These are phyloP conservation scores for Fusarium albidum DNA, from an alignment of 2,329 filamentous ascomycete species.

Conservation along the genomic window DNA sequence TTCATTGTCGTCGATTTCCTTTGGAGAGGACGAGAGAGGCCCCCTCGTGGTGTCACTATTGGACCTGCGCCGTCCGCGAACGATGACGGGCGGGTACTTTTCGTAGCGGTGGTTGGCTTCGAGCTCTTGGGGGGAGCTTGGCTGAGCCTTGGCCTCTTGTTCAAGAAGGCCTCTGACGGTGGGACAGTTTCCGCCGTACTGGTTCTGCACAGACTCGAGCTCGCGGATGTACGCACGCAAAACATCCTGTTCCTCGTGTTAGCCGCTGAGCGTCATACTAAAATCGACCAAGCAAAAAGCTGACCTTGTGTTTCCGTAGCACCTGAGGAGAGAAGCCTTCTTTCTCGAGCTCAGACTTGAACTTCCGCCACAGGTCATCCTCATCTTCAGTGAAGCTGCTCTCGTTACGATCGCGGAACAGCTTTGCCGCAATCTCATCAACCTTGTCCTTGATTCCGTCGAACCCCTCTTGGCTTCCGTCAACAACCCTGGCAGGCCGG, in stretches of 20 bases:
- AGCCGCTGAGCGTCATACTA: slow-evolving; percentile 7
- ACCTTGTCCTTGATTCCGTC: slow-evolving; percentile 68
- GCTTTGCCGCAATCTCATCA: slow-evolving; percentile 61
- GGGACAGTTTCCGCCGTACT: slow-evolving; percentile 54
- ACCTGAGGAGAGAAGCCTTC: slow-evolving; percentile 67
- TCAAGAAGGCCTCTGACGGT: slow-evolving; percentile 64
- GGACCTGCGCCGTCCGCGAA: slow-evolving; percentile 48
- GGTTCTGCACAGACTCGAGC: slow-evolving; percentile 59
- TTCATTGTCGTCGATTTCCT: slow-evolving; percentile 47
- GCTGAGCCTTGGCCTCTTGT: slow-evolving; percentile 46
- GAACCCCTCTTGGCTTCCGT: slow-evolving; percentile 52
- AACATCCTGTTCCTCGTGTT: slow-evolving; percentile 56
- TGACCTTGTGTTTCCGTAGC: slow-evolving; percentile 65
- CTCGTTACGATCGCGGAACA: slow-evolving; percentile 55
- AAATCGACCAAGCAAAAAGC: slow-evolving; percentile 29
- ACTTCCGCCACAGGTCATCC: slow-evolving; percentile 65
- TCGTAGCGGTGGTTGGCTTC: slow-evolving; percentile 49
- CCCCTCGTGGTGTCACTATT: slow-evolving; percentile 41
- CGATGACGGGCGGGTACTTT: slow-evolving; percentile 52
- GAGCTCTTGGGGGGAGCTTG: slow-evolving; percentile 47
- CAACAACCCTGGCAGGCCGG: slow-evolving; percentile 43
- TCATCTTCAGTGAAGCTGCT: slow-evolving; percentile 53
- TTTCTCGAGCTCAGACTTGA: slow-evolving; percentile 63
- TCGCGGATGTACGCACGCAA: slow-evolving; percentile 68
- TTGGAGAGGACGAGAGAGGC: slow-evolving; percentile 49